phyloP scores from a whole-genome alignment of 768 basidiomycete species.

The Boletus bicolor region DNA sequence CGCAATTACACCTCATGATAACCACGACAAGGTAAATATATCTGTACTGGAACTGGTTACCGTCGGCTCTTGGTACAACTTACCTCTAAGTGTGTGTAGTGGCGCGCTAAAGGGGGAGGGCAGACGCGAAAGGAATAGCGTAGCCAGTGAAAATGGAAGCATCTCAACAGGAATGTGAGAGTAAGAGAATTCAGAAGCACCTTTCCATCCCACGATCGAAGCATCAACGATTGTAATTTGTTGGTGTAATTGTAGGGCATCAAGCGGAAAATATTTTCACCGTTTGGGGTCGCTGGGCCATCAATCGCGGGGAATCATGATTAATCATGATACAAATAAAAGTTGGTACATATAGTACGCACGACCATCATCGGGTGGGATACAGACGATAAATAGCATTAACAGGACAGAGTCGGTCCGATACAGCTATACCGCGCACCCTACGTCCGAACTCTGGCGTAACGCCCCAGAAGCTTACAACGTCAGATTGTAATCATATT shows the following conservation, averaged over 20 bases:
- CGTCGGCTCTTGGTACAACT: not conserved
- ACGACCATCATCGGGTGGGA: not conserved
- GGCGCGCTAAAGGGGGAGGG: not conserved
- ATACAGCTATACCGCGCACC: not conserved
- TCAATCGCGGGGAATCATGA: too few species aligned
- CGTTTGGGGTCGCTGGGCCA: not conserved
- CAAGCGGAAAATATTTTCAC: not conserved
- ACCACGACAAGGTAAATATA: not conserved
- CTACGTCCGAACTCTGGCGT: not conserved
- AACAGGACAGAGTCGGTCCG: not conserved
- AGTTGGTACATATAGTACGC: not conserved
- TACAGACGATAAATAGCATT: constrained; percentile 13
- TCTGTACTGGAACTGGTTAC: not conserved
- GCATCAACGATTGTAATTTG: not conserved
- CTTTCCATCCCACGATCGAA: too few species aligned
- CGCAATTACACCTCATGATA: too few species aligned
- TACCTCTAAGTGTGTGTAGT: not conserved
- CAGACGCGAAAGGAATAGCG: not conserved
- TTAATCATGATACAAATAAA: not conserved
- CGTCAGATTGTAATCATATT: constrained; percentile 92
- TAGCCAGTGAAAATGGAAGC: not conserved
- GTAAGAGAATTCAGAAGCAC: not conserved
- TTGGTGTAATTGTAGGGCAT: too few species aligned
- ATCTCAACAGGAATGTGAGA: not conserved
- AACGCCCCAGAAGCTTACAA: constrained; percentile 35